These are phyloP conservation scores for Saturnispora diversa DNA, from an alignment of 805 yeast species.

Conservation along the genomic window DNA sequence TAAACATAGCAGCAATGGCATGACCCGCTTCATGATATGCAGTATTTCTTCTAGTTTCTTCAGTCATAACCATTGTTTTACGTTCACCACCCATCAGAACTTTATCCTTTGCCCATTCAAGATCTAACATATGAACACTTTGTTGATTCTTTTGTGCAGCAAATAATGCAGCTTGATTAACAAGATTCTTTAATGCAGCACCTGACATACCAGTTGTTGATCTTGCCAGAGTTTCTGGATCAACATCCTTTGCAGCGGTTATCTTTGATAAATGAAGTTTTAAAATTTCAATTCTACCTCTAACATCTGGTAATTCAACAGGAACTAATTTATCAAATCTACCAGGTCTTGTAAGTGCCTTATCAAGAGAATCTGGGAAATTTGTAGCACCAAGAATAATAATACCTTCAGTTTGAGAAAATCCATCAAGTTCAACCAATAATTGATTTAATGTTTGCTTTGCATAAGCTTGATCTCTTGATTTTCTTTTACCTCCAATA, in stretches of 20 bases:
- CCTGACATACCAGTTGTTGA: conserved; percentile 99
- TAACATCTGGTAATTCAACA: conserved; percentile 94
- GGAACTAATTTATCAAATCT: conserved; percentile 93
- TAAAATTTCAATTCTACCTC: conserved; percentile 92
- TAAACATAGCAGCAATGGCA: conserved; percentile 94
- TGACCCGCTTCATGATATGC: conserved; percentile 99
- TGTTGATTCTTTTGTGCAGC: conserved; percentile 92
- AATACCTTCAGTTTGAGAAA: conserved; percentile 85
- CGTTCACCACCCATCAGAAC: conserved; percentile 97
- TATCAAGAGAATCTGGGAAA: conserved; percentile 94
- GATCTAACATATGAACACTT: conserved; percentile 81
- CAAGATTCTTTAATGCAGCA: conserved; percentile 91
- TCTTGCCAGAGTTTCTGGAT: conserved; percentile 83
- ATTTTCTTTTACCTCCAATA: conserved; percentile 95
- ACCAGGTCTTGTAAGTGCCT: conserved; percentile 97
- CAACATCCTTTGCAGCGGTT: conserved; percentile 77
- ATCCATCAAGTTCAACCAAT: conserved; percentile 92
- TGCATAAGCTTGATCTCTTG: conserved; percentile 96
- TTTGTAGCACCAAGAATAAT: conserved; percentile 97
- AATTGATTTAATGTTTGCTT: conserved; percentile 95
- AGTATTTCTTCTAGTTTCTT: conserved; percentile 85
- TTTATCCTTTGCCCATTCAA: conserved; percentile 99
- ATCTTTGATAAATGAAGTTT: conserved; percentile 87
- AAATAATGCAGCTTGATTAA: conserved; percentile 95
- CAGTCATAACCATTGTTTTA: conserved; percentile 95